phyloP scores from a whole-genome alignment of 371 early-diverging fungal species.

The Mucor piriformis region DNA sequence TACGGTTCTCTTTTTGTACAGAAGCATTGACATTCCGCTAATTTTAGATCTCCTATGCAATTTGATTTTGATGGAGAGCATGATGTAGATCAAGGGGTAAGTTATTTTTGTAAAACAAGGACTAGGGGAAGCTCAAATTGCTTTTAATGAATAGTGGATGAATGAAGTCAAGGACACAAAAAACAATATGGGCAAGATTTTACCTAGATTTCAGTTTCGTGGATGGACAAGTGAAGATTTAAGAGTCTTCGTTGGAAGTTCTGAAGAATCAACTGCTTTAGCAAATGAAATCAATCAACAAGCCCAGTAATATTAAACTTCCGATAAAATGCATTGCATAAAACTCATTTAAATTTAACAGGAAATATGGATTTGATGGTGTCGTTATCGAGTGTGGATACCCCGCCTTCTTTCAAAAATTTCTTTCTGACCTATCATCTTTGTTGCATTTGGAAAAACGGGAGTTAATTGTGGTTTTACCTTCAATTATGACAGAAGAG shows the following conservation, averaged over 20 bases:
- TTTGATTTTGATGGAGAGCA: conserved; percentile 58
- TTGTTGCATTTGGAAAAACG: conserved; percentile 30
- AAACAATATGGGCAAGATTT: conserved; percentile 42
- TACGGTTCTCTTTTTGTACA: neutral
- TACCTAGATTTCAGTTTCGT: conserved; percentile 63
- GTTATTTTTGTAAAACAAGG: neutral
- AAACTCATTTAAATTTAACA: conserved; percentile 7
- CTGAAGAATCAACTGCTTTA: conserved; percentile 25
- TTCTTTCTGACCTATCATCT: conserved; percentile 34
- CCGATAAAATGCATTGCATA: neutral
- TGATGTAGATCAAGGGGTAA: conserved; percentile 59
- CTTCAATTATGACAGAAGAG: conserved; percentile 40
- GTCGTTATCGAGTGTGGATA: conserved; percentile 59
- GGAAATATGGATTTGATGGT: conserved; percentile 58
- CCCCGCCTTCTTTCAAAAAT: conserved; percentile 41
- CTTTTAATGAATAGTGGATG: conserved; percentile 49
- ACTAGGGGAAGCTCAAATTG: too few species aligned
- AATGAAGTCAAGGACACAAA: conserved; percentile 43
- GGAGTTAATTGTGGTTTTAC: conserved; percentile 55
- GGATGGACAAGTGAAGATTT: conserved; percentile 48
- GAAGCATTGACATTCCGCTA: neutral
- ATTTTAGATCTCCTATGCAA: conserved; percentile 20
- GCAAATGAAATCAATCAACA: conserved; percentile 39
- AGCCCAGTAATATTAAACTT: conserved; percentile 29
- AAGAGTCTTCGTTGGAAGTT: conserved; percentile 30